These are phyloP conservation scores for Ganoderma multipileum DNA, from an alignment of 1,284 basidiomycete species.

Conservation along the genomic window DNA sequence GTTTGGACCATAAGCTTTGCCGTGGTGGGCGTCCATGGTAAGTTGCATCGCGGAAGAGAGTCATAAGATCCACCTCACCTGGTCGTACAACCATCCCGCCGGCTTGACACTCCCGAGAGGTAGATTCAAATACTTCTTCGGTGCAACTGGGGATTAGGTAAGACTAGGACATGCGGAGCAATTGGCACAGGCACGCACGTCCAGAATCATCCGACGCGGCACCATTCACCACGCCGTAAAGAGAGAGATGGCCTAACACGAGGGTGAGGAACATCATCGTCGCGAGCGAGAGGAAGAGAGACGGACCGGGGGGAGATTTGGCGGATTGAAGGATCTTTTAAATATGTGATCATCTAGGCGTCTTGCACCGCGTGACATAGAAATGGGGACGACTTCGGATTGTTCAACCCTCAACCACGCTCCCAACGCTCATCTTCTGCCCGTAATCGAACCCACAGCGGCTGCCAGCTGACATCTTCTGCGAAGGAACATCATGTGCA, in stretches of 20 bases:
- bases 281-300: neutral
- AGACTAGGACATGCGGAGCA: neutral
- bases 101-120: slow-evolving; percentile 55
- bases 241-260: neutral
- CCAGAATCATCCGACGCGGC: neutral
- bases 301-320: neutral
- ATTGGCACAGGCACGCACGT: neutral
- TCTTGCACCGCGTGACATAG: neutral
- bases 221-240: neutral
- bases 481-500: neutral
- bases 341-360: neutral
- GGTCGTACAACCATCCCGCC: slow-evolving; percentile 58
- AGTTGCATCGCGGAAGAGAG: neutral
- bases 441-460: neutral
- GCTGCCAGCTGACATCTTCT: neutral
- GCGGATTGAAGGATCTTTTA: neutral
- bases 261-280: neutral
- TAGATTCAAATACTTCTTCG: slow-evolving; percentile 54
- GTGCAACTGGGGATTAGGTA: slow-evolving; percentile 40
- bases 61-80: slow-evolving; percentile 41
- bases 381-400: neutral
- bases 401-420: neutral
- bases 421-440: neutral
- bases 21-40: neutral
- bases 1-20: neutral